Conservation (phyloP, 768 basidiomycete genomes). For the Auricularia sp. region DNA sequence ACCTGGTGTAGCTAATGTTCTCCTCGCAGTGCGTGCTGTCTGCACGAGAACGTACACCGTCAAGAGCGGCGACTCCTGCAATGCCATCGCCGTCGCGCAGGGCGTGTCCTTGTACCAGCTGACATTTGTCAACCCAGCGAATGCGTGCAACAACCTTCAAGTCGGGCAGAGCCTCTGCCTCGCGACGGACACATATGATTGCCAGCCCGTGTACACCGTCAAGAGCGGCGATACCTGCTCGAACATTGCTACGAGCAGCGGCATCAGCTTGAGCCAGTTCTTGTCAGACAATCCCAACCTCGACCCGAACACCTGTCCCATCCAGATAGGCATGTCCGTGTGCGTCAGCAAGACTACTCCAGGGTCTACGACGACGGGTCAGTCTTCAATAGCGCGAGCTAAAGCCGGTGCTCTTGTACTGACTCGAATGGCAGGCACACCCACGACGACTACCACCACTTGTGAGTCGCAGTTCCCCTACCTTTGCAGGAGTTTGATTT, state of each 20-base stretch:
- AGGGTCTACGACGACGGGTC: too few relatives aligned
- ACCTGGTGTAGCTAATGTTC: too few relatives aligned
- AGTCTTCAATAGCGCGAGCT: too few relatives aligned
- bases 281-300: constrained; percentile 58
- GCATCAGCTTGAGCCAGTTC: constrained; percentile 36
- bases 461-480: too few relatives aligned
- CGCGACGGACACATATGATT: constrained; percentile 47
- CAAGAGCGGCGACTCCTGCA: constrained; percentile 41
- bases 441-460: too few relatives aligned
- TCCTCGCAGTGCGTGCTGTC: too few relatives aligned
- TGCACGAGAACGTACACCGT: constrained; percentile 47
- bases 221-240: constrained; percentile 39
- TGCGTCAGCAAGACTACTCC: too few relatives aligned
- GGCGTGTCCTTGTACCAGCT: constrained; percentile 51
- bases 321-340: too few relatives aligned
- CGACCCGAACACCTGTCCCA: constrained; percentile 13
- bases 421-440: too few relatives aligned
- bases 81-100: constrained; percentile 37
- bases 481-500: too few relatives aligned
- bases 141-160: neutral
- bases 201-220: constrained; percentile 37
- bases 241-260: constrained; percentile 28
- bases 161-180: constrained; percentile 41
- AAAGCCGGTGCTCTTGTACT: too few relatives aligned
- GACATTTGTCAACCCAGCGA: constrained; percentile 35